These are phyloP conservation scores for Botryotinia narcissicola DNA, from an alignment of 2,329 filamentous ascomycete genomes.

Conservation along the genomic window DNA sequence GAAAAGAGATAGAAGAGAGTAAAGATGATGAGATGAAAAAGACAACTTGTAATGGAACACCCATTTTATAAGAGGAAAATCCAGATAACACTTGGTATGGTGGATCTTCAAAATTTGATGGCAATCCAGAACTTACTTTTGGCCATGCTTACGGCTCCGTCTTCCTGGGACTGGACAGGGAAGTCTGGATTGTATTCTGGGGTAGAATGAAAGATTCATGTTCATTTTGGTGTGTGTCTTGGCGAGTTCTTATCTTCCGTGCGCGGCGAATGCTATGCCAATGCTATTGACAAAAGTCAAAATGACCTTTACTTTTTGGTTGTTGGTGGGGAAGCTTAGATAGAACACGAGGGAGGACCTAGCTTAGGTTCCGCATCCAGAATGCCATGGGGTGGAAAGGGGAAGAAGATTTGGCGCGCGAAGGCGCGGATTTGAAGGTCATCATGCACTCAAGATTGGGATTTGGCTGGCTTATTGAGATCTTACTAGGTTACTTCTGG, in stretches of 20 bases:
- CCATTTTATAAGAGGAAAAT: slow-evolving; percentile 52
- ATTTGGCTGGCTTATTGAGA: background rate
- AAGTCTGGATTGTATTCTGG: slow-evolving; percentile 2
- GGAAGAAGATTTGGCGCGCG: background rate
- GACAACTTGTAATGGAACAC: slow-evolving; percentile 47
- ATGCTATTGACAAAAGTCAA: background rate
- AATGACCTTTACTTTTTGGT: background rate
- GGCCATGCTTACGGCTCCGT: background rate
- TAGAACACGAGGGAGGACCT: background rate
- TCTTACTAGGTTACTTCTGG: background rate
- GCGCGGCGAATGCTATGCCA: background rate
- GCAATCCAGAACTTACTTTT: background rate
- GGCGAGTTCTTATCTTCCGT: background rate
- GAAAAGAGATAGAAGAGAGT: slow-evolving; percentile 4
- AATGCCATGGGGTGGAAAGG: background rate
- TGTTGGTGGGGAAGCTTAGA: background rate
- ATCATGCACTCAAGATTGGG: background rate
- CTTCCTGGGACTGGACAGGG: background rate
- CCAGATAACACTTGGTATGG: slow-evolving; percentile 24
- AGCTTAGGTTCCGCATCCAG: background rate
- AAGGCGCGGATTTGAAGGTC: background rate
- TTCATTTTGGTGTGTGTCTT: background rate
- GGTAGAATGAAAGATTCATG: slow-evolving; percentile 4
- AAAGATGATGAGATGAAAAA: slow-evolving; percentile 38
- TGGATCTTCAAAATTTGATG: slow-evolving; percentile 11